Evolutionary conservation across 139 green algal genomes (phyloP), one percentile per base, ranked within the genome.

Genomic region (Gonium pectorale): DNA sequence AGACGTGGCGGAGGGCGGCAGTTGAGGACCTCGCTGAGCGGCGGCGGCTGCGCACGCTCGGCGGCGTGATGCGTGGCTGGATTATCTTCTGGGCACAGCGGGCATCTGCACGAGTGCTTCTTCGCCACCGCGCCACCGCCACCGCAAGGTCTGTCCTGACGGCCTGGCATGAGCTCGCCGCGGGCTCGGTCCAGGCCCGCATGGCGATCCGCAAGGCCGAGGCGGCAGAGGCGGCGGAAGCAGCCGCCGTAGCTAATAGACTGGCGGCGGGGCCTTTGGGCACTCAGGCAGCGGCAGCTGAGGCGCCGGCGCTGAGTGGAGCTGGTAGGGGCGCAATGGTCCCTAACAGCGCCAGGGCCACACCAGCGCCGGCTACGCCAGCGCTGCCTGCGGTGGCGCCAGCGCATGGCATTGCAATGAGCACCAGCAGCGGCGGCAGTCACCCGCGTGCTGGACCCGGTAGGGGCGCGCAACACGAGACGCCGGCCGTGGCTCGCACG

Each of bases 71-170:
- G 43, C 77, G 77, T 0, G 41, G 62, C 31, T 83, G 77, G 77
- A 24, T 83, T 2, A 73, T 31, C 5, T 22, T n/a, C 60, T 83
- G 77, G 77, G 77, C 77, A 2, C 77, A 40, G 63, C 43, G 24
- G 9, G 77, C 62, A 24, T 83, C 77, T 3, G 77, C 73, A 31
- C 77, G 77, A 1, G 77, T 83, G 26, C 26, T 83, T 60, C 9
- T 35, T 33, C 31, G 31, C 1, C 77, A 83, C 77, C 62, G 77
- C 7, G 77, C 77, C 3, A 9, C 43, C 3, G 59, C 62, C 22
- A 60, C 41, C 29, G 31, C 44, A 17, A 60, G 77, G 19, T 17
- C n/a, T 1, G 63, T 43, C 62, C 77, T 83, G 43, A 15, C 33
- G 7, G 62, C 43, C 1, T 83, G 77, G 77, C 77, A 31, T 40